Conservation (phyloP, 345 rosid genomes). For the Acer yangbiense region DNA sequence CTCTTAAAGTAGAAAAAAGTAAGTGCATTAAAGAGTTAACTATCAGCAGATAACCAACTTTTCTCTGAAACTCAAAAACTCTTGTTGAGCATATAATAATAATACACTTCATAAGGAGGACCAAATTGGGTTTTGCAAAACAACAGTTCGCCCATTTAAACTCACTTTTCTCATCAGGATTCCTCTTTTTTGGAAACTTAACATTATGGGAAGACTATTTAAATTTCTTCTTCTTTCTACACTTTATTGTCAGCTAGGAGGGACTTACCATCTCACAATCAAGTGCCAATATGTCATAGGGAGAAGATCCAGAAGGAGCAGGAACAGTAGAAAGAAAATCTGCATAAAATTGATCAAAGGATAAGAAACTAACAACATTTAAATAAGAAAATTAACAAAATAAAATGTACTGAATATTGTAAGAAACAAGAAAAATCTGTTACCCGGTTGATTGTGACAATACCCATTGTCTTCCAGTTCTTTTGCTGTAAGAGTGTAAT, state of each 20-base stretch:
- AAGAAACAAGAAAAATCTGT: conserved; percentile 10
- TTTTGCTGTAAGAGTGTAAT: conserved; percentile 71
- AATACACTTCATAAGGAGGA: not conserved
- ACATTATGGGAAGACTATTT: not conserved
- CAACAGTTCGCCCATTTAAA: not conserved
- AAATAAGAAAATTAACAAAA: conserved; percentile 2
- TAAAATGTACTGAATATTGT: not conserved
- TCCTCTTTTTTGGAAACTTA: not conserved
- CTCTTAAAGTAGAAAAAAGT: too few relatives aligned
- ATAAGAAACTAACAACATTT: conserved; percentile 18
- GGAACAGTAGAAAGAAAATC: conserved; percentile 73
- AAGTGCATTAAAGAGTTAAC: not conserved
- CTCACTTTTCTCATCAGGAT: not conserved
- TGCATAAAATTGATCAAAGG: conserved; percentile 29
- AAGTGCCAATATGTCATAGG: conserved; percentile 70
- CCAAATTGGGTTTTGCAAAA: not conserved
- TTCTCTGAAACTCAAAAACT: not conserved
- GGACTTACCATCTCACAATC: conserved; percentile 94
- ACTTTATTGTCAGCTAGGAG: not conserved
- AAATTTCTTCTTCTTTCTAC: not conserved
- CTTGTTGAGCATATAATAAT: not conserved
- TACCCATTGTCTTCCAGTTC: conserved; percentile 86
- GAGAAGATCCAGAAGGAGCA: conserved; percentile 60
- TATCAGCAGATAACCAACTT: not conserved
- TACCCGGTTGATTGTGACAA: conserved; percentile 62